A percentile compares a stretch with the other conserved stretches of the same genome.
phyloP scores from a whole-genome alignment of 352 stramenopile genomes.

The Pythium dissotocum region DNA sequence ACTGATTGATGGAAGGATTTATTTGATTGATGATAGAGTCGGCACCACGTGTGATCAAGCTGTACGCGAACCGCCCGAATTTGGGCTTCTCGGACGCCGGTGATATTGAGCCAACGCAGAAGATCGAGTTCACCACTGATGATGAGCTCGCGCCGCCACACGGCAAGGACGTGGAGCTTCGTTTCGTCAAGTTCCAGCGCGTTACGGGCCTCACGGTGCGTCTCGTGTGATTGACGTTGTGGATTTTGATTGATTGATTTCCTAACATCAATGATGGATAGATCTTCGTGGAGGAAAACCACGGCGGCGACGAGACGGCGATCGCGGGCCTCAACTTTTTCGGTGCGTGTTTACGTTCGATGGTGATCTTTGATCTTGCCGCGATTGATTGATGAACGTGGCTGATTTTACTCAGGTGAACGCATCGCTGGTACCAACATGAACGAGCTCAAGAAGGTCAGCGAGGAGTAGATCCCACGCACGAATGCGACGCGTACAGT shows the following conservation, averaged over 20 bases:
- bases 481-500: not conserved
- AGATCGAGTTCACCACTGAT: conserved; percentile 56
- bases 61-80: conserved; percentile 75
- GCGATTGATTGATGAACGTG: conserved; percentile 13
- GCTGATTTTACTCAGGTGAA: conserved; percentile 40
- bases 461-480: conserved; percentile 57
- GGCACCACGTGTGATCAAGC: conserved; percentile 61
- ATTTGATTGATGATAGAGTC: conserved; percentile 31
- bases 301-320: conserved; percentile 58
- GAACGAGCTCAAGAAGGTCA: conserved; percentile 86
- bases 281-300: conserved; percentile 82
- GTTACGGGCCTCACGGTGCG: conserved; percentile 67
- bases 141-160: conserved; percentile 37
- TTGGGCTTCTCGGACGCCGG: conserved; percentile 70
- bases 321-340: conserved; percentile 72
- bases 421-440: conserved; percentile 79
- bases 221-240: not conserved
- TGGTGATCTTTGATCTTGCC: not conserved
- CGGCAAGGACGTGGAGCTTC: conserved; percentile 66
- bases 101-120: conserved; percentile 75
- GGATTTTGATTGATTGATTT: not conserved
- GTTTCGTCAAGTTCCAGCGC: conserved; percentile 84
- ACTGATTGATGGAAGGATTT: conserved; percentile 6
- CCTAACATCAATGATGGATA: conserved; percentile 14
- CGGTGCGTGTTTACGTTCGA: conserved; percentile 29